A percentile compares a stretch with the other conserved stretches of the same genome.
Conservation (phyloP, 2,329 filamentous ascomycete species). For the Calonectria pseudoturangicola region DNA sequence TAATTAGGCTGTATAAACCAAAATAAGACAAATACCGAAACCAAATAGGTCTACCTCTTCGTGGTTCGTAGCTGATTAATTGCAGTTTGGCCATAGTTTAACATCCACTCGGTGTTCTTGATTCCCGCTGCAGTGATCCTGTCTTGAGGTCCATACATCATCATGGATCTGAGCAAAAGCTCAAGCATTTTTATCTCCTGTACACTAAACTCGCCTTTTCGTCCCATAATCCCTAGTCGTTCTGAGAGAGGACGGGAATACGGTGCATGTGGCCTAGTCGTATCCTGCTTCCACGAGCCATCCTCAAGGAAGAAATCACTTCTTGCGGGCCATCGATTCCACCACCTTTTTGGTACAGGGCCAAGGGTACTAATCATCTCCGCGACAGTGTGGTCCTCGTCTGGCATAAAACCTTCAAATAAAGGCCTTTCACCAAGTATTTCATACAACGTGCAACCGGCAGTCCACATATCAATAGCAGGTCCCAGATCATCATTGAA, state of each 20-base stretch:
- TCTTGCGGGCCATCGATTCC: not conserved
- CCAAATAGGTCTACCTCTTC: too few relatives aligned
- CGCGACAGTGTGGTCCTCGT: not conserved
- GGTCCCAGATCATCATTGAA: not conserved
- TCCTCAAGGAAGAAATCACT: not conserved
- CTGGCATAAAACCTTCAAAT: not conserved
- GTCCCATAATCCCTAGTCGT: not conserved
- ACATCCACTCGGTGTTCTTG: not conserved
- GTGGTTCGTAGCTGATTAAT: not conserved
- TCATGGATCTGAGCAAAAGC: not conserved
- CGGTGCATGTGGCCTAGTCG: not conserved
- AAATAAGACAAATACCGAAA: too few relatives aligned
- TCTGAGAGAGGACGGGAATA: not conserved
- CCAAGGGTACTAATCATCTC: not conserved
- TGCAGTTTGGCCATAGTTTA: not conserved
- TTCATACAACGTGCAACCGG: not conserved
- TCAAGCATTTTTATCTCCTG: not conserved
- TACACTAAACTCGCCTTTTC: too few relatives aligned
- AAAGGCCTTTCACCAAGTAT: not conserved
- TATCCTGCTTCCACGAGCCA: not conserved
- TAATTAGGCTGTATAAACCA: too few relatives aligned
- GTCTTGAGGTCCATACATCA: not conserved
- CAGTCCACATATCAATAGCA: not conserved
- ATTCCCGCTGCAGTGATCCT: not conserved
- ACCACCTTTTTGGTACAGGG: not conserved